phyloP scores from a whole-genome alignment of 2,329 filamentous ascomycete species.

The Verticillium nubilum region DNA sequence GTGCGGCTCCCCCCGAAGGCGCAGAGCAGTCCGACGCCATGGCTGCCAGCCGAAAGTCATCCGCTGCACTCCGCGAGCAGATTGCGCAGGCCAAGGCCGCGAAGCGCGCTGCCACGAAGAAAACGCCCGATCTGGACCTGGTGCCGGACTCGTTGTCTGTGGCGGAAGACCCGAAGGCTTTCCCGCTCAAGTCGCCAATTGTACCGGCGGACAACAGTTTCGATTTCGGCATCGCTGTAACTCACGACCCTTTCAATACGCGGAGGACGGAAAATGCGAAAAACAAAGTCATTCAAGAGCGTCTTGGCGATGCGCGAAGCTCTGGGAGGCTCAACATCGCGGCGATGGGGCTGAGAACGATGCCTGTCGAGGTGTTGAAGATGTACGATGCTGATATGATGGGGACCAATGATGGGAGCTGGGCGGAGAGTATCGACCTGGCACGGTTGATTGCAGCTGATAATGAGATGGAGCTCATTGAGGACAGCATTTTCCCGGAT shows the following conservation, averaged over 20 bases:
- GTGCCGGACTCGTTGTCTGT: neutral
- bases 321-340: conserved; percentile 86
- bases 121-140: conserved; percentile 17
- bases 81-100: conserved; percentile 91
- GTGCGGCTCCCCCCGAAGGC: conserved; percentile 14
- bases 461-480: conserved; percentile 74
- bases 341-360: conserved; percentile 70
- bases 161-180: neutral
- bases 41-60: conserved; percentile 56
- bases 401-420: conserved; percentile 59
- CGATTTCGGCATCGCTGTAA: conserved; percentile 37
- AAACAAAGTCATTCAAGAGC: conserved; percentile 65
- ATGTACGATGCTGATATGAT: conserved; percentile 82
- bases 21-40: conserved; percentile 6
- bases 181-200: conserved; percentile 23
- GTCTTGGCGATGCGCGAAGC: conserved; percentile 66
- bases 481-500: conserved; percentile 76
- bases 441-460: conserved; percentile 81
- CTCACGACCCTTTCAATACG: conserved; percentile 66
- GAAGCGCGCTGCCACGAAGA: conserved; percentile 48
- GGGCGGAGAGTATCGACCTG: conserved; percentile 90
- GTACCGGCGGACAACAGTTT: conserved; percentile 38
- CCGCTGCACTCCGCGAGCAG: conserved; percentile 75
- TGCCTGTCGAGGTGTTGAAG: conserved; percentile 76
- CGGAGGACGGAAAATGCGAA: conserved; percentile 49